phyloP scores from a whole-genome alignment of 768 basidiomycete species.

The Lentinula boryana region DNA sequence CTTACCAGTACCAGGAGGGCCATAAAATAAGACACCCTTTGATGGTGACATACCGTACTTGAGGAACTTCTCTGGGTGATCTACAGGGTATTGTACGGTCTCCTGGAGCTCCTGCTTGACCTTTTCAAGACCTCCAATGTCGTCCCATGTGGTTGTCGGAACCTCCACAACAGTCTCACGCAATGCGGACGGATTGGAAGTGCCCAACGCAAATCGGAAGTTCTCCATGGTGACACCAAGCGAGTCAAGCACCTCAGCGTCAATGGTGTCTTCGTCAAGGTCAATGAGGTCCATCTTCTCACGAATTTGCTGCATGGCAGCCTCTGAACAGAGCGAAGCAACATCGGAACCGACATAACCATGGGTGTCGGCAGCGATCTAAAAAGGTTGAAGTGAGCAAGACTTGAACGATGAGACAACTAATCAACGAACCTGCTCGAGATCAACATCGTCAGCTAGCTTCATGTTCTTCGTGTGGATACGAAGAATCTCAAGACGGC shows the following conservation, averaged over 20 bases:
- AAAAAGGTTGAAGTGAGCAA: conserved; percentile 11
- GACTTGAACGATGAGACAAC: background rate
- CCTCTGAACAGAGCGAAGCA: conserved; percentile 96
- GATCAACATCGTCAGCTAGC: conserved; percentile 90
- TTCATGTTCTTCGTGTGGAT: conserved; percentile 99
- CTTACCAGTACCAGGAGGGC: conserved; percentile 99
- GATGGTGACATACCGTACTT: conserved; percentile 99
- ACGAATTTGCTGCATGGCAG: conserved; percentile 99
- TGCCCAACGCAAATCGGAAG: conserved; percentile 98
- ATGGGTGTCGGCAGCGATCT: conserved; percentile 99
- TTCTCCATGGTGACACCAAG: conserved; percentile 99
- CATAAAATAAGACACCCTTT: conserved; percentile 99
- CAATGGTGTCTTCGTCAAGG: conserved; percentile 96
- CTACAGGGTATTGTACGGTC: conserved; percentile 99
- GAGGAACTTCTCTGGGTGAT: conserved; percentile 99
- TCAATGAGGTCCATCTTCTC: conserved; percentile 99
- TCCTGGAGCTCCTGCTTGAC: conserved; percentile 99
- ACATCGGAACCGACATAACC: conserved; percentile 99
- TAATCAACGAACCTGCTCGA: conserved; percentile 66
- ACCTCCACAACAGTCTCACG: conserved; percentile 99
- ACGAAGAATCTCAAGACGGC: conserved; percentile 96
- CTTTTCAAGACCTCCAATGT: conserved; percentile 98
- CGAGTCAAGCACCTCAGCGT: conserved; percentile 97
- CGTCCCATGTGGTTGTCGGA: conserved; percentile 98
- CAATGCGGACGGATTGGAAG: conserved; percentile 96